Conservation (phyloP, 2,329 filamentous ascomycete species). For the Arachnomyces sp. region DNA sequence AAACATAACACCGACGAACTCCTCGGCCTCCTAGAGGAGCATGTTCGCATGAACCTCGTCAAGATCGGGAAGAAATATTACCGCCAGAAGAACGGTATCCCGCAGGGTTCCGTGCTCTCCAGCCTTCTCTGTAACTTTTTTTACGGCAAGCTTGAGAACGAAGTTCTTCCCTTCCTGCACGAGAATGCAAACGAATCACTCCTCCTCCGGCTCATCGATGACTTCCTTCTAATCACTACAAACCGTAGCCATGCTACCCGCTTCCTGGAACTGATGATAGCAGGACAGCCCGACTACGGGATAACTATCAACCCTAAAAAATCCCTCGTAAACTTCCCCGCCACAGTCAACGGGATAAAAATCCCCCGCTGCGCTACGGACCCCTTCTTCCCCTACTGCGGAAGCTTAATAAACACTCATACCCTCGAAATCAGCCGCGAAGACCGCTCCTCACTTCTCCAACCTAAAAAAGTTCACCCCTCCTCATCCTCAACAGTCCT, state of each 20-base stretch:
- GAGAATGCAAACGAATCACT: constrained; percentile 46
- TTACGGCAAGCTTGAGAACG: constrained; percentile 75
- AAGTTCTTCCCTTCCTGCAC: constrained; percentile 59
- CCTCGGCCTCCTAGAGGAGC: constrained; percentile 62
- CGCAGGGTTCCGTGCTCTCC: constrained; percentile 84
- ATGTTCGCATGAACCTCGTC: constrained; percentile 77
- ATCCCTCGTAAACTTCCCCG: constrained; percentile 75
- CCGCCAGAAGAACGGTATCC: constrained; percentile 79
- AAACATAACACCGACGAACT: constrained; percentile 52
- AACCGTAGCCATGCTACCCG: constrained; percentile 55
- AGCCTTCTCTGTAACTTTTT: constrained; percentile 89
- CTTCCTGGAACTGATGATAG: constrained; percentile 75
- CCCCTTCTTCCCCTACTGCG: constrained; percentile 74
- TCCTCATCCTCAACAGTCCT: constrained; percentile 45
- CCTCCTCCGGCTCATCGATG: constrained; percentile 77
- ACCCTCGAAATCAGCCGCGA: constrained; percentile 64
- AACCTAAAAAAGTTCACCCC: constrained; percentile 31
- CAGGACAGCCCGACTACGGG: constrained; percentile 69
- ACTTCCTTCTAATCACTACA: constrained; percentile 82
- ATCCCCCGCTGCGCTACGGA: constrained; percentile 43
- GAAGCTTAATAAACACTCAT: constrained; percentile 62
- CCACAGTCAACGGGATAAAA: constrained; percentile 45
- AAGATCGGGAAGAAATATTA: constrained; percentile 84
- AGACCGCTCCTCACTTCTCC: constrained; percentile 43
- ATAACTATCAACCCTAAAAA: constrained; percentile 69